These are phyloP conservation scores for Neonectria hederae DNA, from an alignment of 2,329 filamentous ascomycete genomes.

Conservation along the genomic window DNA sequence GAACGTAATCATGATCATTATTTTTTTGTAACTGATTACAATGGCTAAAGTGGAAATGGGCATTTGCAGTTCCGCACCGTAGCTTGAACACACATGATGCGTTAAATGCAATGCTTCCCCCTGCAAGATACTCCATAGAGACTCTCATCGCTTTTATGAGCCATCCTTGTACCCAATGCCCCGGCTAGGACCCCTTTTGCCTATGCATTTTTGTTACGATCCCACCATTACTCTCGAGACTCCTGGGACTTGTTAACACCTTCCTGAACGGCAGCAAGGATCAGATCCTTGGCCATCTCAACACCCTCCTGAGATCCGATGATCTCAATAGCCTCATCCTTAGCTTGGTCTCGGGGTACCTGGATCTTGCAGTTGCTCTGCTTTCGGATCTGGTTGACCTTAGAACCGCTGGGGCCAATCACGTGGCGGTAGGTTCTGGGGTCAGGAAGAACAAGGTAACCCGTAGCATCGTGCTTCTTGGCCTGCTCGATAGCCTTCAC, in stretches of 20 bases:
- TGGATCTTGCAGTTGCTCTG: constrained; percentile 94
- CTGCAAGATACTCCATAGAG: constrained; percentile 28
- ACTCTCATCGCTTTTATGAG: constrained; percentile 17
- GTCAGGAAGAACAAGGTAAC: constrained; percentile 90
- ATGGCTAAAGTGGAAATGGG: constrained; percentile 18
- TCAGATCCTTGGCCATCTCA: constrained; percentile 87
- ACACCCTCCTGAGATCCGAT: constrained; percentile 81
- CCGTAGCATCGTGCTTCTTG: constrained; percentile 74
- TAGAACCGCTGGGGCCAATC: constrained; percentile 86
- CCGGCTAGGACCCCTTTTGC: background rate
- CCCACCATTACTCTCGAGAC: constrained; percentile 41
- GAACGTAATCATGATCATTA: constrained; percentile 24
- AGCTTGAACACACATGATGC: constrained; percentile 11
- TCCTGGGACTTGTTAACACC: constrained; percentile 54
- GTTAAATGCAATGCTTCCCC: constrained; percentile 27
- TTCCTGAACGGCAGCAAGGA: constrained; percentile 81
- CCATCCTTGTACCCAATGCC: constrained; percentile 6
- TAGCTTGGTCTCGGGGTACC: constrained; percentile 82
- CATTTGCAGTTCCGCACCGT: constrained; percentile 4
- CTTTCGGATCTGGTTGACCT: constrained; percentile 92
- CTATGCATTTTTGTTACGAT: background rate
- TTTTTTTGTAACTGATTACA: constrained; percentile 33
- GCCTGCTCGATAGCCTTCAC: constrained; percentile 78
- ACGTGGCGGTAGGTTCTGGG: constrained; percentile 89
- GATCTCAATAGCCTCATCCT: constrained; percentile 88